Evolutionary conservation across 805 yeast genomes (phyloP).

Genomic region (Nakazawaea holstii): DNA sequence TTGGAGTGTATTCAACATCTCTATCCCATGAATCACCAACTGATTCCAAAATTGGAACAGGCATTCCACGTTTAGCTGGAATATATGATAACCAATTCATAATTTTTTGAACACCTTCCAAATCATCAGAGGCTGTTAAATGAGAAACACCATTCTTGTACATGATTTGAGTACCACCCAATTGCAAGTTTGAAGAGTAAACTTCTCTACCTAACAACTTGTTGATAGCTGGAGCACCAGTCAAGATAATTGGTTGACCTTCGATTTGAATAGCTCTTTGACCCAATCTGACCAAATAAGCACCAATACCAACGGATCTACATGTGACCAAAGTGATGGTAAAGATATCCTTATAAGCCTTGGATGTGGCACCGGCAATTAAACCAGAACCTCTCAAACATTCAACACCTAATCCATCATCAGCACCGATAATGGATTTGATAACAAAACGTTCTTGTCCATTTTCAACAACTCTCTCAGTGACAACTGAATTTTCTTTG

Average conservation of each 20-base stretch:
- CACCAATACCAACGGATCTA: slow-evolving; percentile 99
- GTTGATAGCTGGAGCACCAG: slow-evolving; percentile 99
- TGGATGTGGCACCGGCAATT: slow-evolving; percentile 97
- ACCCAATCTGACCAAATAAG: slow-evolving; percentile 95
- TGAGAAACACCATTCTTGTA: slow-evolving; percentile 98
- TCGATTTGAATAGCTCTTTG: slow-evolving; percentile 98
- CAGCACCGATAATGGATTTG: slow-evolving; percentile 84
- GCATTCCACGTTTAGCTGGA: slow-evolving; percentile 85
- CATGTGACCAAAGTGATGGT: slow-evolving; percentile 98
- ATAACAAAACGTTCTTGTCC: slow-evolving; percentile 83
- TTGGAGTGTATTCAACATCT: slow-evolving; percentile 76
- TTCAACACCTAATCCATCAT: slow-evolving; percentile 97
- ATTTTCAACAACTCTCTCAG: slow-evolving; percentile 75
- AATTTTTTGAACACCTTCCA: slow-evolving; percentile 93
- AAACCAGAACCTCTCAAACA: slow-evolving; percentile 97
- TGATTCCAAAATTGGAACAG: slow-evolving; percentile 82
- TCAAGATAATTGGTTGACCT: slow-evolving; percentile 96
- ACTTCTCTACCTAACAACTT: slow-evolving; percentile 96
- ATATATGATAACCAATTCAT: slow-evolving; percentile 94
- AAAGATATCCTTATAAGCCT: slow-evolving; percentile 96
- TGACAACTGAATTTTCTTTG: slow-evolving; percentile 55
- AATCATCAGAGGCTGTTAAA: slow-evolving; percentile 92
- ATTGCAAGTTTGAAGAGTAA: slow-evolving; percentile 91
- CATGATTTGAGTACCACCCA: slow-evolving; percentile 99
- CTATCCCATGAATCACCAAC: slow-evolving; percentile 87